A percentile compares a stretch with the other conserved stretches of the same genome.
These are phyloP conservation scores for Raddia guianensis DNA, from an alignment of 176 grass and related monocot genomes.

Conservation along the genomic window DNA sequence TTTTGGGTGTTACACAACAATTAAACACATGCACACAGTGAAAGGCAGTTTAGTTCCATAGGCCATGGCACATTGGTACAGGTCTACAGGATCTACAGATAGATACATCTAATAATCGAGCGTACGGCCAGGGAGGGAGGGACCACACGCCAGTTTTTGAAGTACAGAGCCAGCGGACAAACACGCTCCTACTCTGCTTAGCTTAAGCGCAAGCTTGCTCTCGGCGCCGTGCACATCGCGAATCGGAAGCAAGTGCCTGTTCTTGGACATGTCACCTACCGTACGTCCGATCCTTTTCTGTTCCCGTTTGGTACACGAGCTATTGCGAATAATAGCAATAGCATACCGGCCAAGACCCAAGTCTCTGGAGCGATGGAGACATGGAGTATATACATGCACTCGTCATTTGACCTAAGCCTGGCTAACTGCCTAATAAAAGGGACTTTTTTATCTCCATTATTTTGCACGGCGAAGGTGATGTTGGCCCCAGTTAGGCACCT, in stretches of 20 bases:
- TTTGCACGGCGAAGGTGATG: neutral
- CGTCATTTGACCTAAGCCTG: neutral
- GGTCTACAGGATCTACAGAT: too few relatives aligned
- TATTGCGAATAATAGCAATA: neutral
- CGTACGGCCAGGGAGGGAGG: neutral
- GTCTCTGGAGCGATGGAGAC: too few relatives aligned
- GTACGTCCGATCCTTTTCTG: conserved; percentile 1
- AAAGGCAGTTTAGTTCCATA: too few relatives aligned
- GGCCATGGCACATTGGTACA: too few relatives aligned
- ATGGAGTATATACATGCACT: too few relatives aligned
- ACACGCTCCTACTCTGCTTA: neutral
- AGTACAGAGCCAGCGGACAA: conserved; percentile 2
- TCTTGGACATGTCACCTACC: conserved; percentile 30
- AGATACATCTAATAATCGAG: too few relatives aligned
- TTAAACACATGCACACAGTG: too few relatives aligned
- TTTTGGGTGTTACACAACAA: too few relatives aligned
- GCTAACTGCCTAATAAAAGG: neutral
- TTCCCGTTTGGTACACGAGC: conserved; percentile 11
- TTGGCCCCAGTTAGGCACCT: neutral
- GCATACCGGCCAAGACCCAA: neutral
- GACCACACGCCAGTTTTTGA: neutral
- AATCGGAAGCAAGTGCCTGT: neutral
- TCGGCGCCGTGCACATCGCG: neutral
- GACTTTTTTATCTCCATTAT: neutral
- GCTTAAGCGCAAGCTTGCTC: neutral